Evolutionary conservation across 441 rosid genomes (phyloP), one percentile per base, ranked within the genome.

Genomic region (Populus hybrid): DNA sequence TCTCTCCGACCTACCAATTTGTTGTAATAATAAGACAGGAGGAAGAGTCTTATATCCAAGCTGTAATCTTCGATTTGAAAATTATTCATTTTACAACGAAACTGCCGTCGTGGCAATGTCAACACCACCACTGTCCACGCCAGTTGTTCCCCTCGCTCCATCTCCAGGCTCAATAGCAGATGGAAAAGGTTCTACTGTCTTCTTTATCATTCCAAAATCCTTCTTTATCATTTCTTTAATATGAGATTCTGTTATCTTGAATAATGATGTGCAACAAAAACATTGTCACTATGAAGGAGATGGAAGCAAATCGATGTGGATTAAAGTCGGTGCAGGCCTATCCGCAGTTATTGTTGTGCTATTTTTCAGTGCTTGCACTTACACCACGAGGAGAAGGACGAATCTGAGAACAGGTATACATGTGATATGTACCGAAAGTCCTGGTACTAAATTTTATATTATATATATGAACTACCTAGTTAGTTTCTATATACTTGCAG

Each of bases 21-120:
- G 64, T 65, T 75, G 72, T 28, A 1, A 9, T 16, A 74, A 76
- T 1, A 72, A 61, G 26, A 20, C 0, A 64, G 87, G 84, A 12
- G 84, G 79, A 65, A 66, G 73, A 63, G 24, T 80, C 5, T n/a
- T 80, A 23, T 3, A 1, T 4, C 83, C 86, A 28, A 84, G 86
- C 68, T 83, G 89, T 70, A 24, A 24, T 75, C 36, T 77, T 31
- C 73, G 80, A 33, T 84, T 68, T 59, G 83, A 83, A 33, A 16
- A 20, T 4, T 75, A 61, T 68, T 80, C 50, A 2, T 80, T 42
- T 9, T 77, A 70, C 24, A 64, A 74, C 28, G 14, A 4, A 69
- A 33, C 75, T 56, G 63, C 11, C 3, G 36, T 69, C 14, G 2
- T 3, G 29, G 33, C 42, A 38, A 38, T 38, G 11, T 38, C 42